Percentiles rank a stretch among this genome's conserved stretches.
Evolutionary conservation across 768 basidiomycete species (phyloP).

Genomic region (Omphalotus guepiniiformis): DNA sequence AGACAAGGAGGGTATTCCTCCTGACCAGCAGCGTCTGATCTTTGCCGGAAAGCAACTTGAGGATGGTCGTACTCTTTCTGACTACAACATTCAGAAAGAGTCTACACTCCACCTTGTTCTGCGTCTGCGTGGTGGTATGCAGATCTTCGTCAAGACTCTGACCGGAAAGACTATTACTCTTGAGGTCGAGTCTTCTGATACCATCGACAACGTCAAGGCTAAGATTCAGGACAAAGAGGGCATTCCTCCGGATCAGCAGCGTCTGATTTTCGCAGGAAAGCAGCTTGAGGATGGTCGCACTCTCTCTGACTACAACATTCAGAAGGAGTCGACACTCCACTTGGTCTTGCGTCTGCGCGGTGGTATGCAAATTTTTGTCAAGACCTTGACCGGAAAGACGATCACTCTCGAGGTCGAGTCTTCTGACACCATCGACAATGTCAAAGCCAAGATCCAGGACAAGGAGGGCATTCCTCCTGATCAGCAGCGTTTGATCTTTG

Average conservation of each 20-base stretch:
- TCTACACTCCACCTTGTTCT: conserved; percentile 55
- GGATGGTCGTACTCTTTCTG: conserved; percentile 77
- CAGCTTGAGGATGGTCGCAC: conserved; percentile 87
- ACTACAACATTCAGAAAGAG: conserved; percentile 71
- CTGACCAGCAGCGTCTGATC: conserved; percentile 28
- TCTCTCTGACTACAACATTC: conserved; percentile 66
- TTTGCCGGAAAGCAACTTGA: conserved; percentile 89
- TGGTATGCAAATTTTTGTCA: conserved; percentile 65
- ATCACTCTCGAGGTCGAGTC: too few relatives aligned
- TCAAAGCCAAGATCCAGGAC: too few relatives aligned
- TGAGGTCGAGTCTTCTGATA: conserved; percentile 72
- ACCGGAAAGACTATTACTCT: conserved; percentile 72
- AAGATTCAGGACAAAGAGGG: conserved; percentile 78
- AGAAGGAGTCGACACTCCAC: conserved; percentile 68
- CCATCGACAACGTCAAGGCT: conserved; percentile 70
- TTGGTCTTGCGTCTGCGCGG: conserved; percentile 40
- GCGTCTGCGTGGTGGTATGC: conserved; percentile 37
- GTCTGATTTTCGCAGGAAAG: conserved; percentile 74
- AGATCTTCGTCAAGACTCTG: conserved; percentile 53
- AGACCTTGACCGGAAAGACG: conserved; percentile 55
- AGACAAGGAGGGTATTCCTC: conserved; percentile 65
- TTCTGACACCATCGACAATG: too few relatives aligned
- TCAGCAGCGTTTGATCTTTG: too few relatives aligned
- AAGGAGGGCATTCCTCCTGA: too few relatives aligned
- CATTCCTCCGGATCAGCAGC: conserved; percentile 28